Evolutionary conservation across 106 monocot species (phyloP).

Genomic region (Agapanthus africanus): DNA sequence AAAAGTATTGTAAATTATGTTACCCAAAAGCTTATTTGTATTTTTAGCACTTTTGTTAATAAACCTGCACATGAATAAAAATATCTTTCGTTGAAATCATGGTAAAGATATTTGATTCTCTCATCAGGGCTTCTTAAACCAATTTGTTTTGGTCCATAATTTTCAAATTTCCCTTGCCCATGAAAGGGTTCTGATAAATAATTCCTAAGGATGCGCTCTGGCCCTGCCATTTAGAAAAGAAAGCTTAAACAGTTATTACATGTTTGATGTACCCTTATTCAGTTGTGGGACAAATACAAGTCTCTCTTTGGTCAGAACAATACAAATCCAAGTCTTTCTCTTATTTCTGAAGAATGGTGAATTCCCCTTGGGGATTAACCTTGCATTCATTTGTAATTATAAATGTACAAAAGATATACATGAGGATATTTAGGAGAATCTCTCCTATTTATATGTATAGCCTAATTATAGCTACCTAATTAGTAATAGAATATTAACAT

Average conservation of each 20-base stretch:
- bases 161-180: background rate
- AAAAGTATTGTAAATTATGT: background rate
- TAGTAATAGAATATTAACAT: too few species aligned
- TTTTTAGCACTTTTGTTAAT: background rate
- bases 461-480: too few species aligned
- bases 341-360: too few species aligned
- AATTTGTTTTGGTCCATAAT: background rate
- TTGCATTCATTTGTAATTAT: too few species aligned
- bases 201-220: background rate
- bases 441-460: too few species aligned
- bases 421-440: too few species aligned
- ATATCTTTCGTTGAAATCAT: background rate
- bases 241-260: too few species aligned
- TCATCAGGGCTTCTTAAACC: background rate
- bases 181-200: background rate
- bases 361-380: too few species aligned
- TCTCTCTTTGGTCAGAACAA: too few species aligned
- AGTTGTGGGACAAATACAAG: background rate
- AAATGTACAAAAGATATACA: too few species aligned
- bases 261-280: background rate
- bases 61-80: background rate
- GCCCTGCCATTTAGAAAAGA: background rate
- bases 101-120: background rate
- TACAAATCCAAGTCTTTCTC: too few species aligned
- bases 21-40: background rate